Percentiles rank a stretch among this genome's conserved stretches.
Conservation (phyloP, 2,329 filamentous ascomycete genomes). For the Fusarium hostae region DNA sequence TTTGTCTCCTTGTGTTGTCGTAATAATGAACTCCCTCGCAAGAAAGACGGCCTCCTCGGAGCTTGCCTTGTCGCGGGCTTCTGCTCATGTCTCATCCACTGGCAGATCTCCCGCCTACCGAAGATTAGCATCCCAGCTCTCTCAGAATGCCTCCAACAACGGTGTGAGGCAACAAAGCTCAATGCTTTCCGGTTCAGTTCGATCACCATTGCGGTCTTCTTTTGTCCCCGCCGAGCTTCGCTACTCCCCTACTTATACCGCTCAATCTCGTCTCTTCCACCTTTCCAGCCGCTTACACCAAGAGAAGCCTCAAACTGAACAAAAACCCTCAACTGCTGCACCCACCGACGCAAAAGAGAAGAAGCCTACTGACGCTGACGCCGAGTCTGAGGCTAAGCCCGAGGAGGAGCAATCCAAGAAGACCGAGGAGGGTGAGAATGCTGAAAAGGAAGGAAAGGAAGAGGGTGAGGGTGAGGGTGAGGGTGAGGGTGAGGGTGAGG, state of each 20-base stretch:
- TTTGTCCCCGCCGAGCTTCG: constrained; percentile 54
- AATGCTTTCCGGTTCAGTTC: constrained; percentile 44
- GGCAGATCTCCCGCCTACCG: constrained; percentile 61
- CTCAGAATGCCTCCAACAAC: constrained; percentile 44
- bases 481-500: constrained; percentile 59
- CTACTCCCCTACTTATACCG: constrained; percentile 47
- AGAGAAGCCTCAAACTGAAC: constrained; percentile 50
- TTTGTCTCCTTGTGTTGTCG: constrained; percentile 39
- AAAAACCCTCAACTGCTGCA: constrained; percentile 40
- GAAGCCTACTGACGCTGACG: constrained; percentile 50
- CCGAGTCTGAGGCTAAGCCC: constrained; percentile 48
- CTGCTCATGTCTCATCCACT: constrained; percentile 52
- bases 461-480: constrained; percentile 58
- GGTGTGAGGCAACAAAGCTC: constrained; percentile 44
- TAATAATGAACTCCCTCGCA: constrained; percentile 60
- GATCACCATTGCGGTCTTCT: constrained; percentile 57
- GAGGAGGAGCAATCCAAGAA: constrained; percentile 60
- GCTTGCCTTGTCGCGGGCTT: constrained; percentile 55
- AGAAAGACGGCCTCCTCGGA: constrained; percentile 57
- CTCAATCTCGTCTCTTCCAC: constrained; percentile 50
- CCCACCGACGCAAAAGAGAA: constrained; percentile 56
- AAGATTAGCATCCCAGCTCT: constrained; percentile 57
- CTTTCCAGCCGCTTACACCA: constrained; percentile 45
- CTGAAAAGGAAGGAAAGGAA: constrained; percentile 58
- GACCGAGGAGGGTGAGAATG: constrained; percentile 50